Evolutionary conservation across 2,329 filamentous ascomycete species (phyloP), one percentile per base, ranked within the genome.

Genomic region (Claviceps purpurea): DNA sequence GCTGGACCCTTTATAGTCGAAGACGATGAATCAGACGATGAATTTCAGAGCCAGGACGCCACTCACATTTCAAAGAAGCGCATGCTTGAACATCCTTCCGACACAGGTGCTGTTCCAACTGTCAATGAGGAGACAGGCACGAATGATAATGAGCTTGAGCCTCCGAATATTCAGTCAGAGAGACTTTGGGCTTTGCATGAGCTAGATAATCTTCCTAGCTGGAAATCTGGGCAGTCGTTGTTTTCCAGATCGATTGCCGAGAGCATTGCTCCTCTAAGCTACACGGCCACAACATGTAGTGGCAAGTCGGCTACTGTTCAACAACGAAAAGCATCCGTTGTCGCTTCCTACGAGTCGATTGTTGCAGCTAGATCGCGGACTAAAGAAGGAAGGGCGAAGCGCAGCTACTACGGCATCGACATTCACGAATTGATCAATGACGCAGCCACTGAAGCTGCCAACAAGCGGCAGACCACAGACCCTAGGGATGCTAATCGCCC

Each of bases 351-450:
- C 60, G 81, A 87, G 60, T 71, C 77, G 41, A 75, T 89, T 58
- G 78, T 87, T 3, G 84, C 84, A 22, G 76, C 80, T 11, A 74
- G 85, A 49, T 87, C 85, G 5, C 78, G 70, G 52, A 81, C 77
- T 0, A 81, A 79, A 56, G 78, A 84, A 52, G 84, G 85, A 2
- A 75, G 81, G 54, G 86, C 86, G 2, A 80, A 79, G 60, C 80
- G 80, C 59, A 84, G 83, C 59, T 97, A 90, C 68, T 98, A 95
- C 64, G 93, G 93, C 10, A 85, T 98, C 57, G 85, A 95, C 47
- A 93, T 98, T 38, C 89, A 96, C 65, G 75, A 81, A 52, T 71
- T 98, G 41, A 77, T 97, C 53, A 83, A 87, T 52, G 77, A 84
- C 16, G 85, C 85, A 3, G 72, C 79, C 50, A 76, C 77, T 20